These are phyloP conservation scores for Spergularia azorica DNA, from an alignment of 179 eudicot genomes.

Conservation along the genomic window DNA sequence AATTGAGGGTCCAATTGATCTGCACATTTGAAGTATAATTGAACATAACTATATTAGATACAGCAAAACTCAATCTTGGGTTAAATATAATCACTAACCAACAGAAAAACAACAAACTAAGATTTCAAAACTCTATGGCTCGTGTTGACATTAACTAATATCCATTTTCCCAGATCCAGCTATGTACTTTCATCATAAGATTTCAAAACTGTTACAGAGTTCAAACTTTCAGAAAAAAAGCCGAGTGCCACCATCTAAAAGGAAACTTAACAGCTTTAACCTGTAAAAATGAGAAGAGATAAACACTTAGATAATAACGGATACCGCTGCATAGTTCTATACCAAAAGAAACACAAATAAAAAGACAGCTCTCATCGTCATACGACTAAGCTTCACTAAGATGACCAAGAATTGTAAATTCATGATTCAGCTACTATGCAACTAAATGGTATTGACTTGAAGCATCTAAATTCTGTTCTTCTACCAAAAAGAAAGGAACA, in stretches of 20 bases:
- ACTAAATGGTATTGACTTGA: neutral
- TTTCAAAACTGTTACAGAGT: neutral
- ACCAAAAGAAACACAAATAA: neutral
- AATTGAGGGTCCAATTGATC: neutral
- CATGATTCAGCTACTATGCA: neutral
- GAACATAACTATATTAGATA: neutral
- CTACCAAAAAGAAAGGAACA: neutral
- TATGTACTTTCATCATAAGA: neutral
- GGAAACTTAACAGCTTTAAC: neutral
- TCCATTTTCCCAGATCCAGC: neutral
- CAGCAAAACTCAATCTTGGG: neutral
- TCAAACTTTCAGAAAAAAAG: neutral
- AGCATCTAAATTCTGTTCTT: no score
- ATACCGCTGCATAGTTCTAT: neutral
- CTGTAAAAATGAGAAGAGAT: neutral
- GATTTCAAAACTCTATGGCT: neutral
- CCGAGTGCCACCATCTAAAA: neutral
- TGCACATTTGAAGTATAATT: neutral
- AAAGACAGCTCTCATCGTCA: neutral
- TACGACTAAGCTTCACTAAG: conserved; percentile 2
- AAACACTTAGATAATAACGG: neutral
- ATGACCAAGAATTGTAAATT: neutral
- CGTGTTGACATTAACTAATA: neutral
- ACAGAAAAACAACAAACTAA: neutral
- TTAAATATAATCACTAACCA: neutral